Base-by-base conservation (phyloP, 129 eudicot species). In the Dittrichia graveolens region DNA sequence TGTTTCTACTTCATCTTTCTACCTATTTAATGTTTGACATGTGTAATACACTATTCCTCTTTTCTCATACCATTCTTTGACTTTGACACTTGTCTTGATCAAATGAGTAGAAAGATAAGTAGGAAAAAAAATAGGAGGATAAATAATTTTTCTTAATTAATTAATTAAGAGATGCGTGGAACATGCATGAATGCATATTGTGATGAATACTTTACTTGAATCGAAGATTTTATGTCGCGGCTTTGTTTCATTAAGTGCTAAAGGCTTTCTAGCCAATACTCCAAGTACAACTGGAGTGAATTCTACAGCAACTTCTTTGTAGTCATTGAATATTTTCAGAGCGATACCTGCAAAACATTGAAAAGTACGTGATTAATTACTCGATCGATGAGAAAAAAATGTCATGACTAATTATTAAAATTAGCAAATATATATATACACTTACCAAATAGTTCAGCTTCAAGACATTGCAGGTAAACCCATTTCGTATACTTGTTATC, bases 391-490 rank as follows among this genome's bases (percentile, higher is more conserved):
- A 14, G 50, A n/a, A 6, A 63, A 1, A 37, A 62, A 47, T 5
- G 16, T 14, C 46, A 50, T 4, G 18, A 34, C 38, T 14, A 15
- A 16, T n/a, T n/a, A 59, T 5, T 6, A 6, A n/a, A 7, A 11
- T 2, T 2, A 55, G 19, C 7, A 4, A 42, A 12, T 7, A n/a
- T 4, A 9, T 9, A 61, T 10, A 6, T 6, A 4, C 6, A 41
- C 1, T 67, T 52, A 79, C 89, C 86, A 11, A 64, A 82, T 46
- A 81, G 37, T 35, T 63, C 82, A 34, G 78, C 41, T 9, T 76
- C 70, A 4, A 85, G 62, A 6, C 67, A 65, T 42, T 69, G 52
- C 2, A 61, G n/a, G 58, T 66, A 80, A 16, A 85, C 56, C 52
- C 67, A 52, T 8, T 39, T 57, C 13, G 35, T 42, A n/a, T 85